A percentile compares a stretch with the other conserved stretches of the same genome.
phyloP scores from a whole-genome alignment of 2,329 filamentous ascomycete genomes.

The Claviceps sp. region DNA sequence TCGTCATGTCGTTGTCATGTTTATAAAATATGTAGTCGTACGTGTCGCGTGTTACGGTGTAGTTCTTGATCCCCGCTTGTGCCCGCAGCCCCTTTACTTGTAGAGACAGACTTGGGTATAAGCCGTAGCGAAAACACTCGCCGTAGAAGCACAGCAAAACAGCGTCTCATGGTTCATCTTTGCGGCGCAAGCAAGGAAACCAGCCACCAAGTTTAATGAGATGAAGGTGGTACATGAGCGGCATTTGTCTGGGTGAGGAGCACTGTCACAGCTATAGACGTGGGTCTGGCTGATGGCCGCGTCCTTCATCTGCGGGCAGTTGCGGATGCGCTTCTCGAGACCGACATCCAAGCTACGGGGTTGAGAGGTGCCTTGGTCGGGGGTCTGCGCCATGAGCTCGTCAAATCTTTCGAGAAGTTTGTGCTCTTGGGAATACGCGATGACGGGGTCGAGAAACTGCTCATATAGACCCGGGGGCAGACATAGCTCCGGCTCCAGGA shows the following conservation, averaged over 20 bases:
- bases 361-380: not conserved
- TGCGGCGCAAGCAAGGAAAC: not conserved
- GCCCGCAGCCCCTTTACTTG: not conserved
- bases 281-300: no score
- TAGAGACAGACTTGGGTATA: not conserved
- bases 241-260: not conserved
- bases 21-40: not conserved
- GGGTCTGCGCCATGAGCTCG: not conserved
- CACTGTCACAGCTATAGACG: not conserved
- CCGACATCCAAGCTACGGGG: not conserved
- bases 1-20: no score
- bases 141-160: not conserved
- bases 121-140: not conserved
- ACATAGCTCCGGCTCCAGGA: not conserved
- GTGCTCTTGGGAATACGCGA: not conserved
- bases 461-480: not conserved
- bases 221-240: not conserved
- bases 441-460: not conserved
- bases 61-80: not conserved
- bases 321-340: not conserved
- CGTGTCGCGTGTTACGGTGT: not conserved
- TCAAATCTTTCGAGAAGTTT: not conserved
- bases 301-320: not conserved
- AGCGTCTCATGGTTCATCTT: not conserved
- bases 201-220: rapidly evolving